Conservation (phyloP, 1,139 yeast species). For the Suhomyces anneliseae region DNA sequence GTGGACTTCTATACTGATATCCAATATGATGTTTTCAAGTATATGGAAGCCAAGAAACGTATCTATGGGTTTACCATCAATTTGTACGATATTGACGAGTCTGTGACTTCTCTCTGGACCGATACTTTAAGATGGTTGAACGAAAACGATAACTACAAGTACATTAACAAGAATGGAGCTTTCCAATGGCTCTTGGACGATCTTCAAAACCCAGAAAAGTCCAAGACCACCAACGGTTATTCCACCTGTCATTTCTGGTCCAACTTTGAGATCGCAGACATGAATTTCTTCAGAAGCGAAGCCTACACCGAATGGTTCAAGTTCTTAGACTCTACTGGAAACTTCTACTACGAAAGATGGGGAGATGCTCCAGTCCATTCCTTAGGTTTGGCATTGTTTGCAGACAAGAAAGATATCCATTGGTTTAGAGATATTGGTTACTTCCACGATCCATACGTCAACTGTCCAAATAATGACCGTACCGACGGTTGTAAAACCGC, state of each 20-base stretch:
- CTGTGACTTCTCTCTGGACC: conserved; percentile 67
- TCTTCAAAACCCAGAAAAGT: conserved; percentile 58
- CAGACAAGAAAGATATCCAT: conserved; percentile 67
- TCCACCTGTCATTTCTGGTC: conserved; percentile 91
- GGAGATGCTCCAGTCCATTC: conserved; percentile 92
- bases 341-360: conserved; percentile 87
- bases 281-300: conserved; percentile 73
- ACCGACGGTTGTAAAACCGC: conserved; percentile 44
- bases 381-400: conserved; percentile 70
- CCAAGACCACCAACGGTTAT: conserved; percentile 58
- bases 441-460: conserved; percentile 67
- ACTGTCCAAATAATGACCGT: conserved; percentile 58
- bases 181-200: conserved; percentile 72
- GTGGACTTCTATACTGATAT: conserved; percentile 66
- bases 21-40: conserved; percentile 75
- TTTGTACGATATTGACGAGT: conserved; percentile 66
- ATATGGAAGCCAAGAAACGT: conserved; percentile 62
- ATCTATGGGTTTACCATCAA: conserved; percentile 70
- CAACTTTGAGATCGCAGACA: conserved; percentile 77
- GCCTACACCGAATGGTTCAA: conserved; percentile 67
- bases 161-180: conserved; percentile 59
- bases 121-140: conserved; percentile 60
- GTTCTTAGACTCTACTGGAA: conserved; percentile 65
- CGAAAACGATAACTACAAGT: conserved; percentile 57
- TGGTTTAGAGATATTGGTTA: conserved; percentile 92